Base-by-base conservation (phyloP, 2,329 filamentous ascomycete species). In the Epichloe gansuensis region DNA sequence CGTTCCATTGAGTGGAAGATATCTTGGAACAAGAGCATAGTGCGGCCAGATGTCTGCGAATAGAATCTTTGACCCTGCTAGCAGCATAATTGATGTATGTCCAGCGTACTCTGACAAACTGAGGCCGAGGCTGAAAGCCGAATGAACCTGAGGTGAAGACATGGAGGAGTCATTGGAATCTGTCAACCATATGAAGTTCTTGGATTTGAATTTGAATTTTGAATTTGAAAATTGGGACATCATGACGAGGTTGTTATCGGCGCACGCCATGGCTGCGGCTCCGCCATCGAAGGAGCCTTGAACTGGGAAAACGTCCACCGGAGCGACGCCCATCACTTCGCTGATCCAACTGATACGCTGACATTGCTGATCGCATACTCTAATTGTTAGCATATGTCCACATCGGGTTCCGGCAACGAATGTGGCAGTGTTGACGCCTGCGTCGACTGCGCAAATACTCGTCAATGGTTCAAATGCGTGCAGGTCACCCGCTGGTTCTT, bases 31-130 rank as follows among this genome's bases (percentile, higher is more conserved):
- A 3, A 73, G 68, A 5, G 71, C 70, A 12, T 68, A 59, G 31
- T 68, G 65, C 5, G 65, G 60, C 51, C 75, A 71, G 44, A 84
- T 61, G 45, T 80, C 74, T 4, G 76, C 72, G 38, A 84, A 60
- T 23, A 81, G 66, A 35, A 84, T 63, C 12, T 68, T 69, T 8
- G 71, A 64, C 4, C 73, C 74, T 3, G 76, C 66, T 38, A 80
- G 63, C 53, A 83, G 63, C 41, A 79, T 64, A 25, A 81, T 55
- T 9, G 71, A 69, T 17, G 67, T 65, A 38, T 72, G 67, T 9
- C 69, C 68, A 4, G 59, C 49, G 36, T 62, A 58, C 12, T 66
- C 66, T 2, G 70, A 70, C 15, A 77, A 58, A 35, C 68, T 65
- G 42, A 65, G 57, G 8, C 62, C 59, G 12, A 80, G 62, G 35